A percentile compares a stretch with the other conserved stretches of the same genome.
These are phyloP conservation scores for Berberis thunbergii DNA, from an alignment of 164 flowering plant species.

Conservation along the genomic window DNA sequence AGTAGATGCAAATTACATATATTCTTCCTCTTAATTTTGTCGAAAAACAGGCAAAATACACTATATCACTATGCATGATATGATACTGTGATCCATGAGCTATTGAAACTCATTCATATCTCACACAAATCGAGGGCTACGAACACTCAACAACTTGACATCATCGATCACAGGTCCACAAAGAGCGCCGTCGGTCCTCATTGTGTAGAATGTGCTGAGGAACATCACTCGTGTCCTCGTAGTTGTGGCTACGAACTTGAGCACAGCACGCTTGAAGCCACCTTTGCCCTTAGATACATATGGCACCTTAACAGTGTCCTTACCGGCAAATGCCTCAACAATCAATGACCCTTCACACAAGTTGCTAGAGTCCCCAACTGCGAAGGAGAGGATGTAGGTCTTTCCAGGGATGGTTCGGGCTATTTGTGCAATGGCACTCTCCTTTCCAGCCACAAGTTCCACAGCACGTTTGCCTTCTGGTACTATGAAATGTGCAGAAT, in stretches of 20 bases:
- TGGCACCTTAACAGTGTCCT: conserved; percentile 31
- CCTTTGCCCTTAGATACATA: conserved; percentile 67
- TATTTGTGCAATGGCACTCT: conserved; percentile 64
- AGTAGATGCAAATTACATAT: too few species aligned
- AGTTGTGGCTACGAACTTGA: conserved; percentile 42
- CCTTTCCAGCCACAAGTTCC: conserved; percentile 76
- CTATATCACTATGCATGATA: not conserved
- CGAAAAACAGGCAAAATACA: not conserved
- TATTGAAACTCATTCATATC: not conserved
- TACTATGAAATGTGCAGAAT: conserved; percentile 49
- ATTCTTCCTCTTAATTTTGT: too few species aligned
- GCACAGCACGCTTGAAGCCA: conserved; percentile 47
- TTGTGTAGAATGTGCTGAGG: conserved; percentile 54
- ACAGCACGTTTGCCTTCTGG: conserved; percentile 64
- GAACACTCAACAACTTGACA: conserved; percentile 43
- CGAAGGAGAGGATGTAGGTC: conserved; percentile 45
- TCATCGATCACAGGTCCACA: conserved; percentile 84
- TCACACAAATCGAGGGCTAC: conserved; percentile 10
- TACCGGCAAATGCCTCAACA: conserved; percentile 65
- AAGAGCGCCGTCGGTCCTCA: conserved; percentile 54
- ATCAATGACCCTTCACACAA: conserved; percentile 60
- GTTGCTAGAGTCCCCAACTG: conserved; percentile 65
- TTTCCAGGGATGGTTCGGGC: conserved; percentile 39
- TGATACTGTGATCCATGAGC: not conserved
- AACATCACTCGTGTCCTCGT: conserved; percentile 47